Base-by-base conservation (phyloP, 495 filamentous ascomycete species). In the Melanomma pulvis-pyrius region DNA sequence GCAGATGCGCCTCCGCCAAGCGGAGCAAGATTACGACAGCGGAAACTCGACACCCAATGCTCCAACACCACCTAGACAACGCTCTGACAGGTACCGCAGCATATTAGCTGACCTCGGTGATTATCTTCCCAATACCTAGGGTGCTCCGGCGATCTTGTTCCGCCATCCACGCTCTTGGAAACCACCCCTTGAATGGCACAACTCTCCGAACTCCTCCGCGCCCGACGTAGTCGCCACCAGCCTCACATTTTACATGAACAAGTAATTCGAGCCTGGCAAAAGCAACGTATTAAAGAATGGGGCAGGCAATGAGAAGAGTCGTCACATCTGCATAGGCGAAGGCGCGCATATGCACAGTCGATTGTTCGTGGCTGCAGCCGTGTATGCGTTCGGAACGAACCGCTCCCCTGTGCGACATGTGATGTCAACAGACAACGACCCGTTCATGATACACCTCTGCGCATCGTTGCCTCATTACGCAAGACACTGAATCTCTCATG, bases 161-260 rank as follows among this genome's bases (percentile, higher is more conserved):
- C 65, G 53, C 59, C 48, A 53, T 59, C 59, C 65, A 59, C 25
- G 36, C 22, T 34, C 59, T 59, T 49, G 65, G 65, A 63, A 68
- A 47, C 57, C 19, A 32, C 59, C 52, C 28, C 50, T 1, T 24
- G 9, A 26, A 22, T 12, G 25, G 29, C 32, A 28, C 19, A 29
- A 39, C 26, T 30, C 28, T 29, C 56, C 55, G 52, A 61, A n/a
- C n/a, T 44, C 48, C 29, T 34, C 17, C 5, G 21, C 22, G 12
- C 24, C 9, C n/a, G 1, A n/a, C n/a, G 4, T 4, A 3, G 11
- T 55, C 21, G 60, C 34, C 60, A 56, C 29, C 49, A 26, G 60
- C 50, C 36, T 56, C 60, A 63, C 36, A 63, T 28, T 50, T 29
- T 64, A 12, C n/a, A n/a, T n/a, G n/a, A n/a, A n/a, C n/a, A 34